A percentile compares a stretch with the other conserved stretches of the same genome.
Conservation (phyloP, 164 flowering plant genomes). For the Kingdonia uniflora region DNA sequence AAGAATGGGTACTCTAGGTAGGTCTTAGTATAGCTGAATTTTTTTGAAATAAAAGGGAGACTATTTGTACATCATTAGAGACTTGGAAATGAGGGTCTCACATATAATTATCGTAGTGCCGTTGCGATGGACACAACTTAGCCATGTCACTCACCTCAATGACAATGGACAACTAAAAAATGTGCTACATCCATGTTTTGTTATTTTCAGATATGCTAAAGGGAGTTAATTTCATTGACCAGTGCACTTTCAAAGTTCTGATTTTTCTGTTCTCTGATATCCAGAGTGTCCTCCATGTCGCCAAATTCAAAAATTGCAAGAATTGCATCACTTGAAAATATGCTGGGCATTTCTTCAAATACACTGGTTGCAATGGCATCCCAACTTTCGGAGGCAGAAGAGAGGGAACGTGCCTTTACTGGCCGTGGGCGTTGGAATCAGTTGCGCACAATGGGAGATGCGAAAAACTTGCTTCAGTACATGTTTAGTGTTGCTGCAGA, state of each 20-base stretch:
- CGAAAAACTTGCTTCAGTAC: conserved; percentile 84
- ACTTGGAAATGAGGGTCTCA: too few species aligned
- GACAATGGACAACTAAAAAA: too few species aligned
- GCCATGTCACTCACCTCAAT: too few species aligned
- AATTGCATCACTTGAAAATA: conserved; percentile 85
- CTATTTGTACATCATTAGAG: too few species aligned
- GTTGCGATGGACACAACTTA: too few species aligned
- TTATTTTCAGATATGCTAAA: neutral
- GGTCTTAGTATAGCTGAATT: too few species aligned
- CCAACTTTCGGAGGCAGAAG: conserved; percentile 98
- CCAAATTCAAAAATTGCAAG: conserved; percentile 88
- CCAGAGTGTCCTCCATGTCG: conserved; percentile 75
- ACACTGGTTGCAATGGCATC: conserved; percentile 97
- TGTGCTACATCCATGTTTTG: too few species aligned
- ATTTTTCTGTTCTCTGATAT: conserved; percentile 6
- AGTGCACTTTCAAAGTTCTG: too few species aligned
- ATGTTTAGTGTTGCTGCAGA: conserved; percentile 85
- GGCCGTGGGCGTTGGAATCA: conserved; percentile 92
- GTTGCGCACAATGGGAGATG: conserved; percentile 92
- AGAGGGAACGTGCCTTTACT: conserved; percentile 79
- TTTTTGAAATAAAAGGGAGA: too few species aligned
- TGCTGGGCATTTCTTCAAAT: conserved; percentile 83
- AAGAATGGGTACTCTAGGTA: conserved; percentile 83
- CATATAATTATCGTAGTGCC: too few species aligned
- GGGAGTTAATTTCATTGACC: too few species aligned